Conservation (phyloP, 2,329 filamentous ascomycete species). For the Aspergillus ruber region DNA sequence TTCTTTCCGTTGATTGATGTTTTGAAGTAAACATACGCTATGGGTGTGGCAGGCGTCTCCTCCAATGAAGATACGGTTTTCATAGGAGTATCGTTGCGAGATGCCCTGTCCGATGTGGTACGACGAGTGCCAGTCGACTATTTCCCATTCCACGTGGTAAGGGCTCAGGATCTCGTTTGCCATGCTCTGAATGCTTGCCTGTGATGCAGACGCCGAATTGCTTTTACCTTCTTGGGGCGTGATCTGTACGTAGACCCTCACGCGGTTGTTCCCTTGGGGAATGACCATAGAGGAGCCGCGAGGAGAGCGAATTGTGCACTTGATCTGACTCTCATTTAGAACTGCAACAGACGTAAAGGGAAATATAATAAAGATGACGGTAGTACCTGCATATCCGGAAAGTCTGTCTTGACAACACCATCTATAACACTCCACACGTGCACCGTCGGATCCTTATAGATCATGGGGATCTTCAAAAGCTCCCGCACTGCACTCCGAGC, state of each 20-base stretch:
- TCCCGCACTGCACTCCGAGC: not conserved
- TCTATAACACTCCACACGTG: slow-evolving; percentile 3
- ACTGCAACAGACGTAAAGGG: not conserved
- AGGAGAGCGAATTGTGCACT: slow-evolving; percentile 1
- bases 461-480: slow-evolving; percentile 1
- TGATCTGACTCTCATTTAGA: not conserved
- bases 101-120: slow-evolving; percentile 1
- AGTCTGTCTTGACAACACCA: slow-evolving; percentile 2
- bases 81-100: not conserved
- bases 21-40: not conserved
- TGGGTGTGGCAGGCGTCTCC: slow-evolving; percentile 19
- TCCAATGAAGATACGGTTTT: slow-evolving; percentile 18
- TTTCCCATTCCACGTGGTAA: not conserved
- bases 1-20: not conserved
- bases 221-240: not conserved
- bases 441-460: slow-evolving; percentile 1
- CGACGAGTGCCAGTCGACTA: not conserved
- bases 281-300: slow-evolving; percentile 1
- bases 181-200: not conserved
- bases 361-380: not conserved
- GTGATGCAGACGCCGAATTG: not conserved
- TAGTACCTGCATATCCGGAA: slow-evolving; percentile 1
- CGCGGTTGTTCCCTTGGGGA: slow-evolving; percentile 1
- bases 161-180: not conserved
- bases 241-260: slow-evolving; percentile 4